Percentiles rank a stretch among this genome's conserved stretches.
These are phyloP conservation scores for Boletales sp. DNA, from an alignment of 768 basidiomycete species.

Conservation along the genomic window DNA sequence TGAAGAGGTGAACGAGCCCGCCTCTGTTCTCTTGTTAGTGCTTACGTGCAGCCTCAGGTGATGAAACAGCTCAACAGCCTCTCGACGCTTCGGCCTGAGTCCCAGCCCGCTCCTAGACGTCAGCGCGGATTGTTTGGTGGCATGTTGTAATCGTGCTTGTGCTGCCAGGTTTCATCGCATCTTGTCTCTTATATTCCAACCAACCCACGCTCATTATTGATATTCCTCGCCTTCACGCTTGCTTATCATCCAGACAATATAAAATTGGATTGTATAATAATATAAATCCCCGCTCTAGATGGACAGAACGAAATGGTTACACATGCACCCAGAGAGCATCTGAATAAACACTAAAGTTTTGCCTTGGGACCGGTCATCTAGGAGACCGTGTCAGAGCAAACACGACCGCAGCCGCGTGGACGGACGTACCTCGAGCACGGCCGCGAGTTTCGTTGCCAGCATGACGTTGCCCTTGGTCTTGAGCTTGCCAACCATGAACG, in stretches of 20 bases:
- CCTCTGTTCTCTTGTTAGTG: background rate
- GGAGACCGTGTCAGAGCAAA: background rate
- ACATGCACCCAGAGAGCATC: no score
- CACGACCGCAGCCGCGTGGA: background rate
- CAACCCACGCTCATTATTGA: constrained; percentile 7
- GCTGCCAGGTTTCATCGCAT: no score
- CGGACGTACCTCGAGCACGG: constrained; percentile 67
- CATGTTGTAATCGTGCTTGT: constrained; percentile 54
- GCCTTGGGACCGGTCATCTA: constrained; percentile 38
- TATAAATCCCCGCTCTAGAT: constrained; percentile 15
- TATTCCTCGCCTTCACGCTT: background rate
- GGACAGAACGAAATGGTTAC: background rate
- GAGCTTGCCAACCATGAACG: constrained; percentile 93
- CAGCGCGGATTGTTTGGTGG: constrained; percentile 77
- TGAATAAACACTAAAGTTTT: constrained; percentile 32
- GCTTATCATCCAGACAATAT: background rate
- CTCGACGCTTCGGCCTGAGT: constrained; percentile 82
- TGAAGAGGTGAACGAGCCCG: constrained; percentile 64
- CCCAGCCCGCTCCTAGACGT: constrained; percentile 68
- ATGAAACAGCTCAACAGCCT: constrained; percentile 95
- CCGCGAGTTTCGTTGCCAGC: constrained; percentile 89
- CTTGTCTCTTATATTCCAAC: background rate
- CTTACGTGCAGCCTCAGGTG: constrained; percentile 48
- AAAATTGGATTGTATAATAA: constrained; percentile 14
- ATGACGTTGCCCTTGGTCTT: constrained; percentile 93